A percentile compares a stretch with the other conserved stretches of the same genome.
Conservation (phyloP, 108 stramenopile species). For the Conticribra weissflogii region DNA sequence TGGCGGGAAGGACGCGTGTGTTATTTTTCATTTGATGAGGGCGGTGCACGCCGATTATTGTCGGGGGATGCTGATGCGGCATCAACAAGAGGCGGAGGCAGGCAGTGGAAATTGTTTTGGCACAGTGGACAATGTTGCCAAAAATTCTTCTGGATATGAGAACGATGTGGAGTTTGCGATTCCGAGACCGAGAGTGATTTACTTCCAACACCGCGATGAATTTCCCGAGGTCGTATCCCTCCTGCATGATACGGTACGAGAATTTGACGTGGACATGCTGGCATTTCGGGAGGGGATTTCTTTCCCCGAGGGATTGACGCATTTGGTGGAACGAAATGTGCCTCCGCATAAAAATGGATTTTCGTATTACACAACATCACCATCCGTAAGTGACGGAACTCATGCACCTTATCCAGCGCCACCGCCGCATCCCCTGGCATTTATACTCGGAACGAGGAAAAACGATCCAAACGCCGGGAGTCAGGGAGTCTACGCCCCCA, state of each 20-base stretch:
- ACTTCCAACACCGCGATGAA: constrained; percentile 84
- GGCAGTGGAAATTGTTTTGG: too few relatives aligned
- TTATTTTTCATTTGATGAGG: constrained; percentile 92
- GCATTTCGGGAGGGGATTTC: constrained; percentile 72
- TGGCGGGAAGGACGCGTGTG: constrained; percentile 99
- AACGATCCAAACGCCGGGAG: constrained; percentile 94
- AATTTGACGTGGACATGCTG: constrained; percentile 91
- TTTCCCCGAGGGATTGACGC: constrained; percentile 67
- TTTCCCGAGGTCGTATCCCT: constrained; percentile 74
- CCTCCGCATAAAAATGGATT: constrained; percentile 30
- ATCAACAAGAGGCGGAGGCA: too few relatives aligned
- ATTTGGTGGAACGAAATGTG: constrained; percentile 66
- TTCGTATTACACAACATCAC: constrained; percentile 14
- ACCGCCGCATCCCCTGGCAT: constrained; percentile 73
- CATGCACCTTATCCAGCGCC: constrained; percentile 5
- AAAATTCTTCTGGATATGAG: constrained; percentile 48
- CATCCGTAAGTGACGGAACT: background rate
- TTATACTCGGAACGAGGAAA: constrained; percentile 93
- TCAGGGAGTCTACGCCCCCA: constrained; percentile 81
- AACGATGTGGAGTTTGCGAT: constrained; percentile 22
- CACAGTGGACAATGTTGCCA: background rate
- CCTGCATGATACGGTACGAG: constrained; percentile 62
- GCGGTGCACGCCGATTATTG: constrained; percentile 86
- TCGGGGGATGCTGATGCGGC: constrained; percentile 14
- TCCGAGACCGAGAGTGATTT: constrained; percentile 74